Evolutionary conservation across 495 filamentous ascomycete genomes (phyloP).

Genomic region (Extremus antarcticus): DNA sequence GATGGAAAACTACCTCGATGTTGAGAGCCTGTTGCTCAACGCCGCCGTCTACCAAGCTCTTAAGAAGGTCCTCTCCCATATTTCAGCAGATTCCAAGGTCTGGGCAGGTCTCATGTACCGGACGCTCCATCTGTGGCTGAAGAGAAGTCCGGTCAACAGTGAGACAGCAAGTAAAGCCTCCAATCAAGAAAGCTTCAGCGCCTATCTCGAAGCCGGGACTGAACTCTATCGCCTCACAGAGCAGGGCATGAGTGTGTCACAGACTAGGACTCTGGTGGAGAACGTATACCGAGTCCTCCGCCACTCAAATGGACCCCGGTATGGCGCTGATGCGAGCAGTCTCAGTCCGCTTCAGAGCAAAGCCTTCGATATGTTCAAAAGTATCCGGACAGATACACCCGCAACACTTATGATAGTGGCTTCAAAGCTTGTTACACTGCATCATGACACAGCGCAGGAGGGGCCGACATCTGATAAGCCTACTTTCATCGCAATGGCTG

Average conservation of each 20-base stretch:
- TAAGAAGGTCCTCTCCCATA: constrained; percentile 17
- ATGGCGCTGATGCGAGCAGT: constrained; percentile 75
- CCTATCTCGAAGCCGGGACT: constrained; percentile 65
- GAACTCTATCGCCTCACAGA: constrained; percentile 75
- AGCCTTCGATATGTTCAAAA: constrained; percentile 60
- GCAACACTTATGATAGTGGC: constrained; percentile 56
- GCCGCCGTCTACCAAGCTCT: constrained; percentile 25
- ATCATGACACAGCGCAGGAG: constrained; percentile 36
- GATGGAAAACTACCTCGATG: constrained; percentile 22
- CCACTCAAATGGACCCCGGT: constrained; percentile 63
- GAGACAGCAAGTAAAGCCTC: constrained; percentile 28
- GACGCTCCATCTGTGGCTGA: constrained; percentile 13
- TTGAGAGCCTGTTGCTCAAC: constrained; percentile 23
- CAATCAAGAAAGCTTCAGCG: constrained; percentile 66
- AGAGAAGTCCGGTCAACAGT: constrained; percentile 29
- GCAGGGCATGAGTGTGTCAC: constrained; percentile 45
- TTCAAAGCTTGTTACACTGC: constrained; percentile 56
- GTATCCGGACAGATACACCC: constrained; percentile 61
- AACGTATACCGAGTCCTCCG: constrained; percentile 50
- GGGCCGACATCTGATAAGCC: constrained; percentile 28
- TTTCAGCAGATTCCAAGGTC: not conserved
- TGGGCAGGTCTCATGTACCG: constrained; percentile 13
- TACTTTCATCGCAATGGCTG: constrained; percentile 81
- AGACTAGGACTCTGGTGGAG: constrained; percentile 43
- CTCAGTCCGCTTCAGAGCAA: constrained; percentile 67